Percentiles rank a stretch among this genome's conserved stretches.
These are phyloP conservation scores for Moringa oleifera DNA, from an alignment of 345 rosid species.

Conservation along the genomic window DNA sequence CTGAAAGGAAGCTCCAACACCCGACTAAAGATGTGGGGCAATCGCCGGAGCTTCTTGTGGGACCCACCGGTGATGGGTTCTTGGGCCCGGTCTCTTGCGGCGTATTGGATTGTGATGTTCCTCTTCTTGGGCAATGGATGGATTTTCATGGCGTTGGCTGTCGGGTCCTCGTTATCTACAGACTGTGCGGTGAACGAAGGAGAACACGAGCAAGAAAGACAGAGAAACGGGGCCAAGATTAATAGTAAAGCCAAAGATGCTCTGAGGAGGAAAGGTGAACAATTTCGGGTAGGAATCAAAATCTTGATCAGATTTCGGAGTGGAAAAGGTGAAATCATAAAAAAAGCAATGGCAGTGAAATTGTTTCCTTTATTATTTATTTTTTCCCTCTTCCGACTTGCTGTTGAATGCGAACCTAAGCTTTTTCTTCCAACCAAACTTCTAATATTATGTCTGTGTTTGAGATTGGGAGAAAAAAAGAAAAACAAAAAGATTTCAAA, in stretches of 20 bases:
- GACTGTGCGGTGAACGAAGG: not conserved
- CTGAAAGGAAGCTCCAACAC: slow-evolving; percentile 88
- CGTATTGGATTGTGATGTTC: slow-evolving; percentile 55
- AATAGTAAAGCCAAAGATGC: slow-evolving; percentile 24
- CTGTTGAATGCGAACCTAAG: too few species aligned
- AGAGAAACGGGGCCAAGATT: slow-evolving; percentile 20
- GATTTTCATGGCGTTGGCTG: slow-evolving; percentile 60
- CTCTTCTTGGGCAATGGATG: slow-evolving; percentile 67
- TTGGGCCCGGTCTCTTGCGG: slow-evolving; percentile 26
- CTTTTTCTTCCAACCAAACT: too few species aligned
- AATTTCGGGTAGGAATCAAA: slow-evolving; percentile 33
- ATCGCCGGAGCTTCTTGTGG: slow-evolving; percentile 77
- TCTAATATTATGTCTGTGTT: not conserved
- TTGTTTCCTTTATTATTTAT: not conserved
- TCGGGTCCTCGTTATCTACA: slow-evolving; percentile 9
- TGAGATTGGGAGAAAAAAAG: not conserved
- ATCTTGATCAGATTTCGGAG: slow-evolving; percentile 23
- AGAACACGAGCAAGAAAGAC: not conserved
- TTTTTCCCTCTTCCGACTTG: too few species aligned
- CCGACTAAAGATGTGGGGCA: slow-evolving; percentile 93
- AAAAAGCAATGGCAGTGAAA: slow-evolving; percentile 24
- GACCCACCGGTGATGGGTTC: slow-evolving; percentile 25
- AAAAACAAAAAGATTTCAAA: too few species aligned
- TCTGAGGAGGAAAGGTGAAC: slow-evolving; percentile 10
- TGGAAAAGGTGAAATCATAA: slow-evolving; percentile 26